phyloP scores from a whole-genome alignment of 225 moss, liverwort and hornwort genomes.

The Sphagnum contortum region DNA sequence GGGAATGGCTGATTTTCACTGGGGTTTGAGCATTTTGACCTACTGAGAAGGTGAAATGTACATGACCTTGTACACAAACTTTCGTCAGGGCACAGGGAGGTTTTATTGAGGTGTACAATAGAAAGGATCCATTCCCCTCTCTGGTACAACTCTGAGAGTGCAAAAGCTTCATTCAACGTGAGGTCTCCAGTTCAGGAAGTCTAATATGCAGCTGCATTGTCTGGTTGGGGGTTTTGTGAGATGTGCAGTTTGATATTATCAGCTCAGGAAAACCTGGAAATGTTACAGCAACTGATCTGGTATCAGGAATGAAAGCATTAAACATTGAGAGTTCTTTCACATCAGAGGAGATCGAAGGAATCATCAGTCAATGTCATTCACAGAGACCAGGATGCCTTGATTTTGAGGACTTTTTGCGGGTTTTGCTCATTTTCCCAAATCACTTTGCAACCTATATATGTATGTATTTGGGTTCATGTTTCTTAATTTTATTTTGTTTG shows the following conservation, averaged over 20 bases:
- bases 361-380: conserved; percentile 49
- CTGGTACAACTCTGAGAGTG: not conserved
- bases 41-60: too few relatives aligned
- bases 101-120: not conserved
- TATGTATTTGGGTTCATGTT: not conserved
- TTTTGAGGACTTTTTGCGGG: conserved; percentile 84
- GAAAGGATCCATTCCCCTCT: not conserved
- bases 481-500: not conserved
- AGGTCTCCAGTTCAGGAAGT: not conserved
- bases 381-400: conserved; percentile 69
- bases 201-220: not conserved
- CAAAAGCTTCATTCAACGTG: not conserved
- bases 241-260: conserved; percentile 69
- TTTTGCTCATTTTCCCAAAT: conserved; percentile 11
- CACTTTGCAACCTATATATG: not conserved
- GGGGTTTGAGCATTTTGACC: too few relatives aligned
- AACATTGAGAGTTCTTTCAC: conserved; percentile 56
- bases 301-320: conserved; percentile 55
- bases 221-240: conserved; percentile 8
- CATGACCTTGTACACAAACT: too few relatives aligned
- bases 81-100: not conserved
- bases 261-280: conserved; percentile 50
- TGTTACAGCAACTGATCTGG: conserved; percentile 53
- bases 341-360: conserved; percentile 39
- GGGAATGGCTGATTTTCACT: too few relatives aligned